Conservation (phyloP, 1,284 basidiomycete species). For the Grifola frondosa region DNA sequence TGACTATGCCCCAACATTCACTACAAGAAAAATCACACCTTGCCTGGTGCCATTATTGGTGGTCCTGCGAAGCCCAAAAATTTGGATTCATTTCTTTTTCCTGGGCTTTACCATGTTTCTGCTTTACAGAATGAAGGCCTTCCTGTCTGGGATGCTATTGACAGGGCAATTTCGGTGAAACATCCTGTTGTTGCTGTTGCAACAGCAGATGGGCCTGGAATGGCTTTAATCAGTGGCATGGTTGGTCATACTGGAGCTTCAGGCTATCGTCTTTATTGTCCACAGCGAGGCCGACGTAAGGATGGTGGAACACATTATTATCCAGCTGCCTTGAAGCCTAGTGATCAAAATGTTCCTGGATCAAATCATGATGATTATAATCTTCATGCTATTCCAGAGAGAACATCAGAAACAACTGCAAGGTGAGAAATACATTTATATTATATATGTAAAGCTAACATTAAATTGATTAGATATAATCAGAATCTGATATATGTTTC, state of each 20-base stretch:
- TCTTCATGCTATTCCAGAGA: constrained; percentile 13
- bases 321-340: constrained; percentile 11
- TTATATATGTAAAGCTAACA: constrained; percentile 29
- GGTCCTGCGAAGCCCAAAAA: constrained; percentile 25
- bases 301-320: constrained; percentile 16
- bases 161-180: constrained; percentile 4
- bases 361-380: constrained; percentile 9
- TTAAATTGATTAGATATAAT: constrained; percentile 17
- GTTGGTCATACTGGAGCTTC: constrained; percentile 33
- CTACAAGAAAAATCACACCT: constrained; percentile 23
- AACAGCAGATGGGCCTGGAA: constrained; percentile 20
- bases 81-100: constrained; percentile 21
- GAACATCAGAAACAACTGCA: constrained; percentile 23
- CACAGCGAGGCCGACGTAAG: constrained; percentile 32
- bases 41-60: constrained; percentile 22
- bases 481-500: constrained; percentile 13
- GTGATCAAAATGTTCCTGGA: constrained; percentile 3
- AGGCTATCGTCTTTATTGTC: constrained; percentile 34
- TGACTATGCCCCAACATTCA: constrained; percentile 13
- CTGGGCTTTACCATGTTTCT: constrained; percentile 20
- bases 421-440: constrained; percentile 31
- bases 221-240: constrained; percentile 29
- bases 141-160: constrained; percentile 12
- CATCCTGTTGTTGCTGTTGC: constrained; percentile 15
- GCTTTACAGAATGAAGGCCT: constrained; percentile 19